Conservation (phyloP, 2,329 filamentous ascomycete genomes). For the Neodidymelliopsis sp. region DNA sequence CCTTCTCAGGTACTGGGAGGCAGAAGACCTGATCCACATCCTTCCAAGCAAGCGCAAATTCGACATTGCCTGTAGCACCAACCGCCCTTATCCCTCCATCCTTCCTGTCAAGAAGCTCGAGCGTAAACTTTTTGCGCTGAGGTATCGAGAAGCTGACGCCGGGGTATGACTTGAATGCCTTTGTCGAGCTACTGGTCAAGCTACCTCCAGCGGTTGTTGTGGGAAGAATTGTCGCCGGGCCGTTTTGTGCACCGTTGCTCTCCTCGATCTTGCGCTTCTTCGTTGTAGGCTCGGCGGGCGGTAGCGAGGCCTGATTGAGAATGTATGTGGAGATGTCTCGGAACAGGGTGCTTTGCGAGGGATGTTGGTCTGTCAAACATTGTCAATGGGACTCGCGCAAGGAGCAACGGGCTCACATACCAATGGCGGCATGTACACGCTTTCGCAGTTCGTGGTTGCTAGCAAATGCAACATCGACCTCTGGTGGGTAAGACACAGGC, state of each 20-base stretch:
- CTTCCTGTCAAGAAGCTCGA: constrained; percentile 61
- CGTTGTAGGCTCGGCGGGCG: constrained; percentile 35
- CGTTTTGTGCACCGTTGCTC: constrained; percentile 30
- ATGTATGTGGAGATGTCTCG: constrained; percentile 49
- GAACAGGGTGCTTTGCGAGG: constrained; percentile 43
- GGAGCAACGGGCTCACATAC: constrained; percentile 23
- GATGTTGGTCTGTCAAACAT: constrained; percentile 33
- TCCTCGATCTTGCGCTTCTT: constrained; percentile 52
- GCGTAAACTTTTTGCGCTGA: constrained; percentile 68
- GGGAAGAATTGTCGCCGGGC: neutral
- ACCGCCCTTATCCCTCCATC: constrained; percentile 57
- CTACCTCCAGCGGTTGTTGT: constrained; percentile 18
- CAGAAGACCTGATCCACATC: constrained; percentile 66
- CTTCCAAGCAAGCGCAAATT: constrained; percentile 60
- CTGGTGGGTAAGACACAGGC: constrained; percentile 29
- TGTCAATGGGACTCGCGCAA: neutral
- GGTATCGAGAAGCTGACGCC: constrained; percentile 69
- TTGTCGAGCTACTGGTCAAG: constrained; percentile 31
- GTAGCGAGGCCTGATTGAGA: constrained; percentile 34
- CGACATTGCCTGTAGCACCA: constrained; percentile 60
- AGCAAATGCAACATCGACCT: constrained; percentile 46
- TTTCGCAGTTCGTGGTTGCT: constrained; percentile 46
- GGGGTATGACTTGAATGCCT: constrained; percentile 41
- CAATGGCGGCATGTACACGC: constrained; percentile 48
- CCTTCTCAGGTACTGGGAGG: constrained; percentile 70